Evolutionary conservation across 768 basidiomycete genomes (phyloP), one percentile per base, ranked within the genome.

Genomic region (Royoungia palumana): DNA sequence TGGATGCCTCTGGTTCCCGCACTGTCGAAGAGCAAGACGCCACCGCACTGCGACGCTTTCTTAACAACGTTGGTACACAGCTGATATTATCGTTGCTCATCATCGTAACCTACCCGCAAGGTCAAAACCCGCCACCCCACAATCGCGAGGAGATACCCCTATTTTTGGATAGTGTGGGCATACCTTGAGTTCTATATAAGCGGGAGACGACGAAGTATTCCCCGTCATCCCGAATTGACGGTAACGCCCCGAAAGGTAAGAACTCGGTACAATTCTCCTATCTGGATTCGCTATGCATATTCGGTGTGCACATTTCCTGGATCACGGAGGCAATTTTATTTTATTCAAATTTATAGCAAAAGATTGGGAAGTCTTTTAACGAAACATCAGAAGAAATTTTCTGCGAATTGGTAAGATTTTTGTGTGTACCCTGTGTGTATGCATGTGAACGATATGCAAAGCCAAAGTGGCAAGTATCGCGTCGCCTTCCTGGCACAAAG

Each of bases 1-100:
- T 63, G 32, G 48, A 58, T 34, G 0, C 0, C 21, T 35, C 44
- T 21, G 35, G 43, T 8, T 1, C 10, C 17, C 35, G 47, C 8
- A 1, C n/a, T 6, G 14, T 53, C 6, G 62, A 61, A 28, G 39
- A 49, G 1, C 61, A 63, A n/a, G 27, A 49, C 4, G 43, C 51
- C 0, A 11, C 3, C 20, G 49, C 56, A 0, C 35, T 56, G 1
- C 35, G 19, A 44, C 11, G 8, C 2, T 63, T 63, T 22, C 44
- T 58, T 24, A n/a, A 61, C 4, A 0, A 34, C 24, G 62, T 63
- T 43, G 25, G 53, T 46, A 7, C 14, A 47, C 27, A 24, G 17
- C 10, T 22, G 8, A 24, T n/a, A 21, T 28, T 34, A 22, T 4
- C 11, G 34, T 27, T 25, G 24, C 36, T 35, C 34, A 22, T 5